A percentile compares a stretch with the other conserved stretches of the same genome.
Conservation (phyloP, 768 basidiomycete species). For the Roridomyces roridus region DNA sequence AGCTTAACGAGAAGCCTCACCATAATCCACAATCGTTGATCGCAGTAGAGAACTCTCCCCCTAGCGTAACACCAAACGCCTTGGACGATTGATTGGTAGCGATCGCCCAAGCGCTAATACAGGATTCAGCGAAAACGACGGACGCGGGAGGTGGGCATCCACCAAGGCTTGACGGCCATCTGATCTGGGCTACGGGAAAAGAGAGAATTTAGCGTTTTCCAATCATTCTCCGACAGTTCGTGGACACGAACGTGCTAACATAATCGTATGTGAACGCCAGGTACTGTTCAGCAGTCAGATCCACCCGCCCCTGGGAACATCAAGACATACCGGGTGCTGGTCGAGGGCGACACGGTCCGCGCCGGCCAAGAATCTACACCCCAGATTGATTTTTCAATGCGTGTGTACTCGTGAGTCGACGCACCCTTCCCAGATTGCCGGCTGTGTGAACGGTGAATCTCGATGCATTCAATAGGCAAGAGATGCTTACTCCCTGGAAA, state of each 20-base stretch:
- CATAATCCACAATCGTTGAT: slow-evolving; percentile 79
- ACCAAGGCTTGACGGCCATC: slow-evolving; percentile 53
- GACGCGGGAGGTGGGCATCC: slow-evolving; percentile 31
- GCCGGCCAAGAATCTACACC: slow-evolving; percentile 69
- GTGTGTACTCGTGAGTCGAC: slow-evolving; percentile 13
- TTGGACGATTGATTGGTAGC: slow-evolving; percentile 67
- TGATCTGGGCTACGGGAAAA: slow-evolving; percentile 39
- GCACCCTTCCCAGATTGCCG: slow-evolving; percentile 52
- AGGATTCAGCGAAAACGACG: slow-evolving; percentile 21
- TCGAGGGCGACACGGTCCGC: slow-evolving; percentile 81
- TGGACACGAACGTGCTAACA: slow-evolving; percentile 42
- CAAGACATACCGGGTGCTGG: slow-evolving; percentile 74
- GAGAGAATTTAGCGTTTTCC: slow-evolving; percentile 8
- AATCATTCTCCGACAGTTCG: neutral
- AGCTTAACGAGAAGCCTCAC: slow-evolving; percentile 35
- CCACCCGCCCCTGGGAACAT: slow-evolving; percentile 44
- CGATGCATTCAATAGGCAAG: neutral
- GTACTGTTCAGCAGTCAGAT: slow-evolving; percentile 36
- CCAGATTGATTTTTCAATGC: neutral
- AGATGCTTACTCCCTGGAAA: slow-evolving; percentile 58
- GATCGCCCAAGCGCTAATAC: slow-evolving; percentile 50
- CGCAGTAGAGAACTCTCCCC: slow-evolving; percentile 85
- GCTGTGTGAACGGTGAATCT: slow-evolving; percentile 29
- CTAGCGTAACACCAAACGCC: slow-evolving; percentile 78
- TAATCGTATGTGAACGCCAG: slow-evolving; percentile 49